Base-by-base conservation (phyloP, 2,329 filamentous ascomycete species). In the Fusarium veterinarium region DNA sequence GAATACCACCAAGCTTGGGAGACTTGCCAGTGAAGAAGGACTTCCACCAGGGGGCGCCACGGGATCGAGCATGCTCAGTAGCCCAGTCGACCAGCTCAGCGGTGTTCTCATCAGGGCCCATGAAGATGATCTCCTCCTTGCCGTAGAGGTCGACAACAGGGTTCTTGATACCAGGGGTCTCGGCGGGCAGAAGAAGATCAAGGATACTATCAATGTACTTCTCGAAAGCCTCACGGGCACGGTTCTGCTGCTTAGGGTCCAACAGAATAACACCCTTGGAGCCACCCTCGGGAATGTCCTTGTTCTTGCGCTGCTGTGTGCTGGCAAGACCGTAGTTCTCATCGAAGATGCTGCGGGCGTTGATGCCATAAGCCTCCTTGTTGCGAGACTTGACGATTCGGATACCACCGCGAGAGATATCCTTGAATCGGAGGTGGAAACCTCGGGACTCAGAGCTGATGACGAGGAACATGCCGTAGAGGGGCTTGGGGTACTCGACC, bases 1-100 rank as follows among this genome's bases (percentile, higher is more conserved):
- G 96, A 76, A 99, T 99, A 80, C 96, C 96, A 72, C 96, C 96
- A 19, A 99, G 89, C 83, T 93, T 96, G 59, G 95, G 96, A 76
- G 94, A 97, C 88, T 99, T 99, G 79, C 96, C 96, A 5, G 96
- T 99, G 88, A 99, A 99, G 90, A 99, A 99, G 0, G 96, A 99
- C 88, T 99, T 99, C 96, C 96, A 99, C 94, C 95, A 99, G 33
- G 95, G 94, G 8, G 96, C 96, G 49, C 95, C 95, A 76, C 96
- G 91, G 69, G 86, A 86, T 58, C 94, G 91, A 68, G 96, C 96
- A 82, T 99, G 96, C 82, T 96, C 92, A 3, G 96, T 99, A n/a
- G 96, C 96, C 96, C 96, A 99, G 83, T 99, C 91, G 57, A 99
- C 96, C 38, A 99, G 88, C 79, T 97, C 94, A 28, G 96, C 96